Evolutionary conservation across 2,329 filamentous ascomycete genomes (phyloP), one percentile per base, ranked within the genome.

Genomic region (Polychaeton citri): DNA sequence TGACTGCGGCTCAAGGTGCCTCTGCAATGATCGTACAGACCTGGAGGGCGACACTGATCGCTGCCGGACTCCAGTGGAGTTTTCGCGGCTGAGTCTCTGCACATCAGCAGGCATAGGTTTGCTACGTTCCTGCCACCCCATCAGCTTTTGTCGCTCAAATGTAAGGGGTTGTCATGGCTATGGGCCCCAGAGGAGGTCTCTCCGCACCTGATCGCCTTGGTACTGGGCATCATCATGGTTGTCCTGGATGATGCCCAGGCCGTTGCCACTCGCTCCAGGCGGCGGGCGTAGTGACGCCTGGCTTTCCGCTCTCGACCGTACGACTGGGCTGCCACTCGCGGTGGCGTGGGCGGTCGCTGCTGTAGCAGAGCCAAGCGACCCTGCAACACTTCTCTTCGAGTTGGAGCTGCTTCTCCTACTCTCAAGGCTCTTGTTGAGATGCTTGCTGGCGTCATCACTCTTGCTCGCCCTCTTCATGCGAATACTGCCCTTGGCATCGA

Each of bases 351-450:
- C 19, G 9, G 40, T 19, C 19, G 33, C 33, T 10, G 42, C 43
- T 13, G 40, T 30, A 2, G 37, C 39, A 5, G 41, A 35, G 6
- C 43, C 42, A 5, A 46, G 34, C 10, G 39, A 37, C 8, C 42
- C 43, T 2, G 60, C 74, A 7, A 76, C 58, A 21, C 81, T 79
- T 55, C 85, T 87, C 60, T 81, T 87, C 39, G 83, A 92, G 36
- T 73, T 80, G 10, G 81, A 82, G 59, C 87, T 95, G 55, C 84
- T 93, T 30, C 88, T 79, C 35, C 88, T 77, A 59, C 82, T 93
- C 57, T 95, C 87, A 18, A 96, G 72, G 55, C 84, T 94, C 62
- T 84, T 92, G 40, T 79, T 87, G 10, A 71, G 60, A 34, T 64
- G 65, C 47, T 65, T 68, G 38, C 61, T 64, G 19, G 65, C 68